Base-by-base conservation (phyloP, 1,284 basidiomycete genomes). In the Pyrrhoderma lamaoense region DNA sequence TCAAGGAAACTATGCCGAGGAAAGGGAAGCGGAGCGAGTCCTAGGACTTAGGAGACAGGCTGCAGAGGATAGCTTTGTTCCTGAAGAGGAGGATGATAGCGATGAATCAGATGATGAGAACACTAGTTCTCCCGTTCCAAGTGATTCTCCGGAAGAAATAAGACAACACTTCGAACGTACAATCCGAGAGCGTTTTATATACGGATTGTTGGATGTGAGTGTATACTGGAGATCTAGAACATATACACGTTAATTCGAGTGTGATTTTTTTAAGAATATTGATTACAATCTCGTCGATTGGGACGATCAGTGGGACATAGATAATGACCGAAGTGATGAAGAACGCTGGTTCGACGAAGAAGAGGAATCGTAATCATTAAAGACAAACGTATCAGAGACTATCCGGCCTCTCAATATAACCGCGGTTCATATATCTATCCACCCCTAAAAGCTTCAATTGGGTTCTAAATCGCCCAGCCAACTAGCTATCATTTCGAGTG, bases 301-400 rank as follows among this genome's bases (percentile, higher is more conserved):
- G 84, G 77, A 80, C 60, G 87, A 90, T 49, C 68, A 68, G 46
- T 76, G 84, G 68, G 85, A 86, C 58, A 64, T 57, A 16, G 77
- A 79, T 18, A 70, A 76, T 53, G 81, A 83, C 51, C 66, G 76
- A 58, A 80, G 82, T 40, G 71, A 71, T 8, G 79, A 89, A 63
- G 85, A 88, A 40, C 67, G 72, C 27, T 89, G 88, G 82, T 89
- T 89, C 65, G 80, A 85, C 50, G 79, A 82, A 13, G 81, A 83
- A 55, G 80, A 82, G 42, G 77, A 77, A 37, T 44, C 27, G 7
- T 37, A 16, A 18, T 7, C 14, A 40, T 40, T 40, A 5, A 40
- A 40, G 11, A 5, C 27, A 40, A 7, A 14, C 38, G 14, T n/a
- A 16, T 8, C 5, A 14, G 38, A 40, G 38, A 11, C 16, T 40